Evolutionary conservation across 495 filamentous ascomycete species (phyloP), one percentile per base, ranked within the genome.

Genomic region (Lasiosphaeria ovina): DNA sequence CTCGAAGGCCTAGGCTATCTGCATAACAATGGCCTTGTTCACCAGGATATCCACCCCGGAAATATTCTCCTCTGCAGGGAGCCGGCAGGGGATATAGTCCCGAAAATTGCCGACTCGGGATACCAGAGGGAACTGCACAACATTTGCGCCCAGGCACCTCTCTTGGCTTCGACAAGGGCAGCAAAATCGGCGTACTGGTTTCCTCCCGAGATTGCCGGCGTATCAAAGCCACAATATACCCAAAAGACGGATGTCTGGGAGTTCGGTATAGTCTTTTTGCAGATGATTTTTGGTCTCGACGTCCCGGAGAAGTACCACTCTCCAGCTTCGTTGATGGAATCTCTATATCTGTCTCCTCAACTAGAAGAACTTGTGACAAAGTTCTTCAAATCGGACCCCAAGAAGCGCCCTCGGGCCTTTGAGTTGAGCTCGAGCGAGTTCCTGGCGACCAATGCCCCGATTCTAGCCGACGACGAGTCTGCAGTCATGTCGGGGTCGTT

Each of bases 241-340:
- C 86, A 87, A 65, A 96, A 95, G 71, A 89, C 91, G 0, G 95
- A 98, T 72, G 83, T 98, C 12, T 98, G 94, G 94, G 88, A 96
- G 63, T 83, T 98, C 63, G 94, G 94, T 4, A 83, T 97, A 44
- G 81, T 96, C 17, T 85, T 96, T 64, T 73, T 96, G 34, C 93
- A 98, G 71, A 96, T 98, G 92, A 79, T 91, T n/a, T 94, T 97
- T 67, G 94, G 94, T 33, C 75, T 89, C 56, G 82, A 89, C 64
- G 83, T 92, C 9, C 74, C 89, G 32, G 79, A 88, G 54, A 87
- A 87, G 59, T 92, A 96, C 66, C 86, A 82, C 31, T 95, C 91
- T 0, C 92, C 92, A 8, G 81, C 82, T 48, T 82, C 85, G 24
- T 70, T 96, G 51, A 74, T 91, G 52, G 84, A 87, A 7, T 79